phyloP scores from a whole-genome alignment of 202 grass and related monocot species.

The Brachypodium distachyon region DNA sequence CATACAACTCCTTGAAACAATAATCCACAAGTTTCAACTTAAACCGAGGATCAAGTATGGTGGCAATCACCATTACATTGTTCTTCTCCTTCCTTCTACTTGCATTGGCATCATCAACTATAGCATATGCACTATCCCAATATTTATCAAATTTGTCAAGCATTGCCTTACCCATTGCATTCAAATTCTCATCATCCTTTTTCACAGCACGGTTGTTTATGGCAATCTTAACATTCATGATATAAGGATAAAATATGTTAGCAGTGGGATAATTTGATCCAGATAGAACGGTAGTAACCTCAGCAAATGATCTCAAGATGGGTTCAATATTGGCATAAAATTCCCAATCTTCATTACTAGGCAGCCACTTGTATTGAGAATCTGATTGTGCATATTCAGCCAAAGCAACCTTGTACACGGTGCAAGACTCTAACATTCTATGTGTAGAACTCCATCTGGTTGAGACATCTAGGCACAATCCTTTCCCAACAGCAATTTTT shows the following conservation, averaged over 20 bases:
- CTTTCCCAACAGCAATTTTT: not conserved
- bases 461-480: not conserved
- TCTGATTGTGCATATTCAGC: not conserved
- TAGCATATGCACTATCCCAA: too few species aligned
- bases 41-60: constrained; percentile 19
- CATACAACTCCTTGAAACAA: not conserved
- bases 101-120: too few species aligned
- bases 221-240: not conserved
- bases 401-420: not conserved
- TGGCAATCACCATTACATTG: too few species aligned
- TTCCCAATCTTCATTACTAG: not conserved
- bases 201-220: too few species aligned
- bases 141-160: too few species aligned
- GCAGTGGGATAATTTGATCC: not conserved
- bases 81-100: too few species aligned
- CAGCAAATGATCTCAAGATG: not conserved
- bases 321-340: not conserved
- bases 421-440: not conserved
- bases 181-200: too few species aligned
- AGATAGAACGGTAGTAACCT: not conserved
- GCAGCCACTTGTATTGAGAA: not conserved
- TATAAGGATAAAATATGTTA: not conserved
- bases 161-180: too few species aligned
- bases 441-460: not conserved
- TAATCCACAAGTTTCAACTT: not conserved